Evolutionary conservation across 225 moss, liverwort and hornwort species (phyloP).

Genomic region (Marchantia paleacea): DNA sequence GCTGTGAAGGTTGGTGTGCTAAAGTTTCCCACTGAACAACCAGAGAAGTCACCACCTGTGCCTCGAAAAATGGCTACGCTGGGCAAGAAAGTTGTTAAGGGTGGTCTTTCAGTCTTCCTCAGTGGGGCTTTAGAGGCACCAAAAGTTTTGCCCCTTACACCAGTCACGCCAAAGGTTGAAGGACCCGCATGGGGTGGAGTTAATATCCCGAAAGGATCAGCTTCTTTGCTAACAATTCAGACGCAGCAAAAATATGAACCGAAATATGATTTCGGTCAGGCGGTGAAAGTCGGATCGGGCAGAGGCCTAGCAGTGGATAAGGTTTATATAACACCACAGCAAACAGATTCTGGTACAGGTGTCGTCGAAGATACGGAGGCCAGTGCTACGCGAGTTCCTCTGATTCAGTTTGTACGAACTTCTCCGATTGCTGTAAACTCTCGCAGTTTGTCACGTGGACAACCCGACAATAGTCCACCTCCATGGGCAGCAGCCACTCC

Average conservation of each 20-base stretch:
- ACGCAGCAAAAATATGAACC: constrained; percentile 67
- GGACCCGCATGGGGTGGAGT: constrained; percentile 88
- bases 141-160: constrained; percentile 49
- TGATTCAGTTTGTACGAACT: constrained; percentile 78
- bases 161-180: constrained; percentile 61
- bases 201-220: constrained; percentile 54
- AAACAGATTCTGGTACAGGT: constrained; percentile 18
- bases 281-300: constrained; percentile 44
- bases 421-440: constrained; percentile 64
- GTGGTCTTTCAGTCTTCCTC: constrained; percentile 90
- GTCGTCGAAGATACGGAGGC: constrained; percentile 43
- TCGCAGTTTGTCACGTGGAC: constrained; percentile 35
- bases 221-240: constrained; percentile 80
- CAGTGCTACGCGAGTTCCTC: constrained; percentile 54
- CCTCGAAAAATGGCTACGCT: constrained; percentile 54
- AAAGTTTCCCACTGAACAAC: constrained; percentile 18
- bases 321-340: constrained; percentile 13
- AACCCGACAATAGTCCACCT: constrained; percentile 75
- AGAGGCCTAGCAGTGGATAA: constrained; percentile 16
- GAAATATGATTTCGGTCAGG: constrained; percentile 36
- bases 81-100: constrained; percentile 50
- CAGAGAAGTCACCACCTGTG: constrained; percentile 20
- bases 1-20: constrained; percentile 24
- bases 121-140: constrained; percentile 86
- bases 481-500: constrained; percentile 83